Conservation (phyloP, 768 basidiomycete species). For the Chiua virens region DNA sequence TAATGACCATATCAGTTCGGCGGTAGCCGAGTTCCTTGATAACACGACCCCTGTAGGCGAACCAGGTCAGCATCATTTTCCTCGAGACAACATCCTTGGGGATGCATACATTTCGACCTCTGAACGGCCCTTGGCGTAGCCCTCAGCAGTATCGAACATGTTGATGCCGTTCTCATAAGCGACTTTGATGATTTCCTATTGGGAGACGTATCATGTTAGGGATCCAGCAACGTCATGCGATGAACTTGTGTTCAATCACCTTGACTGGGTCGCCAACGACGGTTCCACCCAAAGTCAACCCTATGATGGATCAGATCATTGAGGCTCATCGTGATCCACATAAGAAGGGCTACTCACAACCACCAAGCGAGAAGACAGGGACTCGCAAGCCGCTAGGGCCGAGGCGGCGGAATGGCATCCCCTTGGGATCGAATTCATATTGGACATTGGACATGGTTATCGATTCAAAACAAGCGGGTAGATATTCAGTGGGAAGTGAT, state of each 20-base stretch:
- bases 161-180: constrained; percentile 55
- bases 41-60: constrained; percentile 43
- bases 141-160: constrained; percentile 49
- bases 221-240: not conserved
- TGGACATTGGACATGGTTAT: constrained; percentile 24
- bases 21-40: constrained; percentile 53
- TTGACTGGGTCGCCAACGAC: constrained; percentile 54
- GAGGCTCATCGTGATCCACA: not conserved
- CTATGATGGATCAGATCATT: constrained; percentile 11
- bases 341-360: constrained; percentile 33
- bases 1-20: constrained; percentile 50
- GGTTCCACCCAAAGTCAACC: constrained; percentile 49
- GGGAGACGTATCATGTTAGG: not conserved
- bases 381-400: constrained; percentile 50
- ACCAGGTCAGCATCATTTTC: not conserved
- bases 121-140: constrained; percentile 45
- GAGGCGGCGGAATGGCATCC: constrained; percentile 42
- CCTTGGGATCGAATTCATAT: constrained; percentile 39
- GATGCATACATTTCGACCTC: constrained; percentile 50
- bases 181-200: constrained; percentile 51
- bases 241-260: constrained; percentile 17
- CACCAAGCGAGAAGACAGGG: constrained; percentile 52
- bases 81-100: not conserved
- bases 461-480: not conserved
- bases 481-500: too few relatives aligned